These are phyloP conservation scores for Strobilomyces dryophilus DNA, from an alignment of 768 basidiomycete species.

Conservation along the genomic window DNA sequence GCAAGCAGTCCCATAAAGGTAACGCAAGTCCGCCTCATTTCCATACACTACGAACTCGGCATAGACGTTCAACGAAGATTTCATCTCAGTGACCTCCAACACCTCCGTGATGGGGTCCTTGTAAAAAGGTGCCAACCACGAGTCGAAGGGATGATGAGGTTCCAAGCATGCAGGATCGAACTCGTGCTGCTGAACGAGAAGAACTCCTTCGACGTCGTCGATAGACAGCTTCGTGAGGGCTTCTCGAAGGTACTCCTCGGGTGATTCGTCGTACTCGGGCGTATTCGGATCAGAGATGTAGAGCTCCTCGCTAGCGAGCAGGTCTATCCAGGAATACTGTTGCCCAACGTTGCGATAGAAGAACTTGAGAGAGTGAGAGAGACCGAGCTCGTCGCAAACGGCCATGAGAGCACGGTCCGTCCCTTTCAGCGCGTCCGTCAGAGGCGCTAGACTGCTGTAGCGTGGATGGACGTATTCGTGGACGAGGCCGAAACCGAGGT, in stretches of 20 bases:
- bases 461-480: slow-evolving; percentile 12
- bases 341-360: not conserved
- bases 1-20: slow-evolving; percentile 14
- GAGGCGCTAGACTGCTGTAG: not conserved
- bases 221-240: not conserved
- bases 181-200: not conserved
- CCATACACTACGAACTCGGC: not conserved
- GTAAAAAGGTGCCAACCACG: not conserved
- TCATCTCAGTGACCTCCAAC: slow-evolving; percentile 10
- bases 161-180: not conserved
- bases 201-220: slow-evolving; percentile 4
- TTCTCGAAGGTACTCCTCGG: accelerated
- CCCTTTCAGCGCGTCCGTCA: slow-evolving; percentile 12
- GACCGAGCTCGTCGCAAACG: slow-evolving; percentile 4
- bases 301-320: slow-evolving; percentile 1
- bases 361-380: slow-evolving; percentile 1
- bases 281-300: not conserved
- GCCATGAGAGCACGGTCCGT: slow-evolving; percentile 5
- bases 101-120: slow-evolving; percentile 5
- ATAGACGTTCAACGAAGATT: not conserved
- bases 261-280: not conserved
- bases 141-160: too few species aligned
- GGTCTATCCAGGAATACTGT: not conserved
- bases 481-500: slow-evolving; percentile 12
- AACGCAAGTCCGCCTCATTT: not conserved